Evolutionary conservation across 163 green algal species (phyloP).

Genomic region (Scenedesmus sp.): DNA sequence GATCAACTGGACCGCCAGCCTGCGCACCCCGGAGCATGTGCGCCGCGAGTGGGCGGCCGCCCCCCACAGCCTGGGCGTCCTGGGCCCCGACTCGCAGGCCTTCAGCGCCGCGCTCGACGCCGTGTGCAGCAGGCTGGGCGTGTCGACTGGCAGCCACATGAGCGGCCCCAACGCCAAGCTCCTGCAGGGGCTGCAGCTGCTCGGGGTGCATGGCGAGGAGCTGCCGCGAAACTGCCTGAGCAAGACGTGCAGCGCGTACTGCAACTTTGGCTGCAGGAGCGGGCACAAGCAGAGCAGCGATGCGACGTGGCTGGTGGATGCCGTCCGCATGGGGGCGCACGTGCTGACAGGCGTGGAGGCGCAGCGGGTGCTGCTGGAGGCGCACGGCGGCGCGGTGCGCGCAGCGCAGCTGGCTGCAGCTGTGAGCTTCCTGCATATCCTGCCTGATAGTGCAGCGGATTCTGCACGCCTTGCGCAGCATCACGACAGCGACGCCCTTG

Average conservation of each 20-base stretch:
- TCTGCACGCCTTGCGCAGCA: neutral
- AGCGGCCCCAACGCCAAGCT: constrained; percentile 59
- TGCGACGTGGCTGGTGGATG: constrained; percentile 76
- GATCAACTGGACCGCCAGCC: constrained; percentile 80
- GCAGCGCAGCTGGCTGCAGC: neutral
- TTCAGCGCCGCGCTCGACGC: constrained; percentile 72
- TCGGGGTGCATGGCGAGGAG: constrained; percentile 56
- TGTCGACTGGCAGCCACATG: constrained; percentile 46
- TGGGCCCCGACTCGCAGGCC: constrained; percentile 27
- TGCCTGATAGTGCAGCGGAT: neutral
- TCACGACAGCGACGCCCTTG: too few species aligned
- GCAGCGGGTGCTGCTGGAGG: constrained; percentile 16
- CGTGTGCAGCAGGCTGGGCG: constrained; percentile 70
- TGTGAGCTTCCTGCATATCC: neutral
- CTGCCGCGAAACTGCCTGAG: constrained; percentile 76
- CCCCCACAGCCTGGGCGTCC: constrained; percentile 60
- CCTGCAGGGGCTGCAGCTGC: constrained; percentile 59
- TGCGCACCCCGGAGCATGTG: constrained; percentile 80
- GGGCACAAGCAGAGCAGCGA: constrained; percentile 75
- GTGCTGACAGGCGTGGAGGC: constrained; percentile 65
- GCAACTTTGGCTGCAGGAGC: constrained; percentile 69
- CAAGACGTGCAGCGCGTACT: constrained; percentile 59
- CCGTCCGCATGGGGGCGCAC: constrained; percentile 61
- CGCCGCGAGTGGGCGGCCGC: constrained; percentile 71
- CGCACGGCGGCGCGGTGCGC: neutral